Evolutionary conservation across 2,329 filamentous ascomycete genomes (phyloP), one percentile per base, ranked within the genome.

Genomic region (Hirsutella thompsonii): DNA sequence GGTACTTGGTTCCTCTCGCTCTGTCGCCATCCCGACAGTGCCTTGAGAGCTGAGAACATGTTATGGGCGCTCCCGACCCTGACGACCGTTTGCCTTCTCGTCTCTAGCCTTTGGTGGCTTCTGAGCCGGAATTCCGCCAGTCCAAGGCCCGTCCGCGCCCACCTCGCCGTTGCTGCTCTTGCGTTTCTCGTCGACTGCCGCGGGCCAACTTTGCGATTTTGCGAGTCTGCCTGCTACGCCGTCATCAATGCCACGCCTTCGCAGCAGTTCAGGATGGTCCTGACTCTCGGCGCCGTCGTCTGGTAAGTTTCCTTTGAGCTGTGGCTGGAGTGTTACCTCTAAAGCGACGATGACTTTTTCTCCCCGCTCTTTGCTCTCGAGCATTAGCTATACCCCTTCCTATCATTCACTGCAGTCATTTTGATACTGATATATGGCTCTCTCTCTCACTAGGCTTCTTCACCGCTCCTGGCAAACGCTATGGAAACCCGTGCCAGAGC

Each of bases 391-490:
- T n/a, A n/a, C 11, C 28, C 13, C 29, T 5, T 11, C 29, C 16
- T 5, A 32, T 29, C 26, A 8, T 29, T 29, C 13, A 8, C 26
- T 5, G 10, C 30, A 5, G 30, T 16, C n/a, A 3, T 18, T 34
- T 18, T 16, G 32, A 14, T 34, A 18, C n/a, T 16, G 6, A n/a
- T 34, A 9, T 18, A 18, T 19, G 8, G 3, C 3, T 34, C 6
- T 18, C 5, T 16, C 3, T 18, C 32, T 18, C 32, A 5, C n/a
- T 16, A 92, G 86, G 87, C 74, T 94, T 46, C 70, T 88, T 44
- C 83, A 85, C 59, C 81, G 92, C 56, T 85, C 87, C 46, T 87
- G 83, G 66, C 84, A 89, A 57, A 92, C 93, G 30, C 72, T 95
- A 41, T 82, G 85, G 63, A 94, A 90, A 53, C 88, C 90, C 20